phyloP scores from a whole-genome alignment of 768 basidiomycete species.

The Lepiota subincarnata region DNA sequence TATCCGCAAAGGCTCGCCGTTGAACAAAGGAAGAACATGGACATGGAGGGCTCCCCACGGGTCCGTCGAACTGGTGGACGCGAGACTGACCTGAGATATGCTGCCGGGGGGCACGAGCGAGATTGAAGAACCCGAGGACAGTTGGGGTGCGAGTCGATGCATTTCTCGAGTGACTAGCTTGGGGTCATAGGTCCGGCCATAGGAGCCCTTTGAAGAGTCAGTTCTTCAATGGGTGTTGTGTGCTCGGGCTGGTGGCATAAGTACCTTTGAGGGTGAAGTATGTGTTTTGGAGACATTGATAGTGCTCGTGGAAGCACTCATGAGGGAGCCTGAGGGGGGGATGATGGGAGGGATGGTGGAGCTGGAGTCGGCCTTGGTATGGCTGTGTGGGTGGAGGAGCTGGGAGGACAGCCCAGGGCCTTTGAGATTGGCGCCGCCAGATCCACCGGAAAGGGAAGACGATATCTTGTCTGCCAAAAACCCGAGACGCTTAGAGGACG shows the following conservation, averaged over 20 bases:
- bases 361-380: constrained; percentile 33
- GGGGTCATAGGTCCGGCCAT: constrained; percentile 73
- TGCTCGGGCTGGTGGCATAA: neutral
- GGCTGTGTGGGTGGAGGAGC: constrained; percentile 33
- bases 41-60: constrained; percentile 86
- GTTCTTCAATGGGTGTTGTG: neutral
- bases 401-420: constrained; percentile 28
- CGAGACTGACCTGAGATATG: constrained; percentile 32
- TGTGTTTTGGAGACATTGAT: constrained; percentile 34
- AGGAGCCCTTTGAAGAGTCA: constrained; percentile 36
- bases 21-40: constrained; percentile 87
- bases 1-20: constrained; percentile 79
- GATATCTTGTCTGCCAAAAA: constrained; percentile 42
- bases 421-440: constrained; percentile 23
- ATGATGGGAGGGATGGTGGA: constrained; percentile 21
- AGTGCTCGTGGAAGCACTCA: constrained; percentile 32
- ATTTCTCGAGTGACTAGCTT: constrained; percentile 82
- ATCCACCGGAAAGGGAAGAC: constrained; percentile 29
- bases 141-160: constrained; percentile 64
- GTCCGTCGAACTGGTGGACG: constrained; percentile 48
- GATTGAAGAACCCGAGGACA: constrained; percentile 45
- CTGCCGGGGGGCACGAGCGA: constrained; percentile 37
- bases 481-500: constrained; percentile 35
- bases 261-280: constrained; percentile 47
- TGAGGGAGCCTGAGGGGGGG: constrained; percentile 21